These are phyloP conservation scores for Chrysanthemum seticuspe DNA, from an alignment of 129 eudicot species.

Conservation along the genomic window DNA sequence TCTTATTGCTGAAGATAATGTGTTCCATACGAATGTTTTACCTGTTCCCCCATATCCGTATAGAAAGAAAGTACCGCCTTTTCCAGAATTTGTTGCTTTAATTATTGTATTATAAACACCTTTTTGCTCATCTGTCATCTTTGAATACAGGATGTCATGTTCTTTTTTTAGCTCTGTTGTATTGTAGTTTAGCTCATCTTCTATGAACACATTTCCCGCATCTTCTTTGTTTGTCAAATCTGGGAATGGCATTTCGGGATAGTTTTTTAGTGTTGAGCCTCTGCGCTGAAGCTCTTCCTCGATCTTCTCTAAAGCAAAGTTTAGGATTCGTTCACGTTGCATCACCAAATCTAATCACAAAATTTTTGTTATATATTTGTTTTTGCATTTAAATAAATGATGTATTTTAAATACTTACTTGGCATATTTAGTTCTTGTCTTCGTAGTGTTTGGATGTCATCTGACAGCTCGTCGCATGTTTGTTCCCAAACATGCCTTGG, in stretches of 20 bases:
- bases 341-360: too few species aligned
- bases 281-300: not conserved
- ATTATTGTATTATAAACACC: not conserved
- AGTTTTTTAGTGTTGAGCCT: not conserved
- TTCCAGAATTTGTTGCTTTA: not conserved
- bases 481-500: too few species aligned
- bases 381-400: too few species aligned
- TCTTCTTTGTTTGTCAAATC: not conserved
- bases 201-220: not conserved
- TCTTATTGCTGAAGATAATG: not conserved
- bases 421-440: too few species aligned
- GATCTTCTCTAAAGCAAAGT: not conserved
- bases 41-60: not conserved
- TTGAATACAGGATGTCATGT: not conserved
- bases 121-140: not conserved
- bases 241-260: not conserved
- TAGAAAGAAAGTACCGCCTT: not conserved
- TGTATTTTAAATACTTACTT: too few species aligned
- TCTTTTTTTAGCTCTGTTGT: too few species aligned
- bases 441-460: too few species aligned
- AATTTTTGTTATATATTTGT: too few species aligned
- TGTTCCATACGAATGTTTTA: not conserved
- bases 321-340: not conserved
- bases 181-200: not conserved
- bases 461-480: too few species aligned